A percentile compares a stretch with the other conserved stretches of the same genome.
These are phyloP conservation scores for Diaporthe sp. DNA, from an alignment of 2,329 filamentous ascomycete genomes.

Conservation along the genomic window DNA sequence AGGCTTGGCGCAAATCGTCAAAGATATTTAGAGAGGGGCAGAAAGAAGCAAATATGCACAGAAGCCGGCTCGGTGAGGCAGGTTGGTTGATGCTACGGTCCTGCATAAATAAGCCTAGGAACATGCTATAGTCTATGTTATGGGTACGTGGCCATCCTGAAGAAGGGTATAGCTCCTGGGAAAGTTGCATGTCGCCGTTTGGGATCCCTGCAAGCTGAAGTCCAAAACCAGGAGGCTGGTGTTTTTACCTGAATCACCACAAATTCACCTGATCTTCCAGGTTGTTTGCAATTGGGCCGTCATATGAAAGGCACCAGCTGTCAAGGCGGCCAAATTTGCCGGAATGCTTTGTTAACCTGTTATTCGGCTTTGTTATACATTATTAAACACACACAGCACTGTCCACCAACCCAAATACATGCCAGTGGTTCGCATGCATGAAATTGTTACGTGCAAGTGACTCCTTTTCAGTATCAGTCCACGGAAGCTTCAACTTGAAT, in stretches of 20 bases:
- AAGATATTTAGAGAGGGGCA: not conserved
- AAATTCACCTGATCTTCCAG: not conserved
- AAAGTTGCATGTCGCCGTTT: not conserved
- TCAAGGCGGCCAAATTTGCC: not conserved
- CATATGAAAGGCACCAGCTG: not conserved
- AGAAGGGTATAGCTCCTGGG: not conserved
- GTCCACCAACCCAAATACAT: not conserved
- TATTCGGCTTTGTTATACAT: not conserved
- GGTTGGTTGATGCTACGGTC: not conserved
- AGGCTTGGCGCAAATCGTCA: not conserved
- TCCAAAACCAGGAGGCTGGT: slow-evolving; percentile 14
- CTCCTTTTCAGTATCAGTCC: too few relatives aligned
- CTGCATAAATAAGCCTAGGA: not conserved
- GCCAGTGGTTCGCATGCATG: not conserved
- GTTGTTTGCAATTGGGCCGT: not conserved
- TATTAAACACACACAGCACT: not conserved
- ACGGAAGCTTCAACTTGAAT: too few relatives aligned
- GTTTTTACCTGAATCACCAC: not conserved
- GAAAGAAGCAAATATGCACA: not conserved
- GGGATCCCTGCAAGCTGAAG: not conserved
- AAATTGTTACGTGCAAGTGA: too few relatives aligned
- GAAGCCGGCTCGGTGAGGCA: not conserved
- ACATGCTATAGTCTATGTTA: not conserved
- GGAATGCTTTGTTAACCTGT: not conserved
- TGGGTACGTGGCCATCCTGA: not conserved